Evolutionary conservation across 192 early-diverging fungal species (phyloP).

Genomic region (Spinellus fusiger): DNA sequence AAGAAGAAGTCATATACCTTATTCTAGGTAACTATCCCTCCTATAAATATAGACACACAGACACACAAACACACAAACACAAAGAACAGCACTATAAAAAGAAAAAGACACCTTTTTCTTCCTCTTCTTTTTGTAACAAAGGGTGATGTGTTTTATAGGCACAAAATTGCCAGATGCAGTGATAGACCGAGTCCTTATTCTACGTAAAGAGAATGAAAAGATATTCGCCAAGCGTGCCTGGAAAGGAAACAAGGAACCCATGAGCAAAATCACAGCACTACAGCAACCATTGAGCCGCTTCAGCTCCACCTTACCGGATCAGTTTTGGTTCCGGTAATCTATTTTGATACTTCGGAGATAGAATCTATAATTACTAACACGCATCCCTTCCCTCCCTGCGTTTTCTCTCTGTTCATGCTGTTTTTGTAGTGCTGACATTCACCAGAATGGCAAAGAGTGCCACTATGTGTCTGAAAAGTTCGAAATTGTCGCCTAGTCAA

Average conservation of each 20-base stretch:
- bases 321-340: conserved; percentile 12
- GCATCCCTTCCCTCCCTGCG: neutral
- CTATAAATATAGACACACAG: too few relatives aligned
- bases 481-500: neutral
- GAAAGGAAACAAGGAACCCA: neutral
- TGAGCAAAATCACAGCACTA: conserved; percentile 6
- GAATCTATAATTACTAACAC: conserved; percentile 12
- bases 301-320: neutral
- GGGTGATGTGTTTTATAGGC: too few relatives aligned
- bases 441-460: neutral
- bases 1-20: conserved; percentile 6
- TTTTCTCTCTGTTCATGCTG: neutral
- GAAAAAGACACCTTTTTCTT: too few relatives aligned
- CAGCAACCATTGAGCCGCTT: conserved; percentile 8
- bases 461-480: neutral
- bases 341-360: neutral
- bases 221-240: neutral
- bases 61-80: too few relatives aligned
- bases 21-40: conserved; percentile 8
- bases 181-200: neutral
- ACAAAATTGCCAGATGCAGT: neutral
- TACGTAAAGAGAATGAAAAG: conserved; percentile 3
- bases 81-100: too few relatives aligned
- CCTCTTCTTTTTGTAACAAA: too few relatives aligned
- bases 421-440: neutral